Percentiles rank a stretch among this genome's conserved stretches.
These are phyloP conservation scores for Penicillium brasilianum DNA, from an alignment of 2,329 filamentous ascomycete genomes.

Conservation along the genomic window DNA sequence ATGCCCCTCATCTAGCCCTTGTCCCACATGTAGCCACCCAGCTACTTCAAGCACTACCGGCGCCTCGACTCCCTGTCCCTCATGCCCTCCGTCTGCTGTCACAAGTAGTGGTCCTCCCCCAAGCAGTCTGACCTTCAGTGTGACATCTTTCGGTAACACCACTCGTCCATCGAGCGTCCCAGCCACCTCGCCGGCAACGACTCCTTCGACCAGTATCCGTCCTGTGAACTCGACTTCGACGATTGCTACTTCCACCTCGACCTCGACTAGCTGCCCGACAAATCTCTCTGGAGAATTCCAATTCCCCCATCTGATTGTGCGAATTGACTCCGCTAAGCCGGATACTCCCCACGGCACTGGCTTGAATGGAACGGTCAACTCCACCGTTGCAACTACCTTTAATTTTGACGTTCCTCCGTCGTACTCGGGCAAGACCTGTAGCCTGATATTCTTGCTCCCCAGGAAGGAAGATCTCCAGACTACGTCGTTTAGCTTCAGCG, in stretches of 20 bases:
- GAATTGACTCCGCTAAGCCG: slow-evolving; percentile 61
- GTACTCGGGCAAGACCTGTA: slow-evolving; percentile 65
- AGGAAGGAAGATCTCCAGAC: slow-evolving; percentile 60
- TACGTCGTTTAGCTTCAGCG: slow-evolving; percentile 61
- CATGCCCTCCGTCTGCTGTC: not conserved
- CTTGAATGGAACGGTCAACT: slow-evolving; percentile 61
- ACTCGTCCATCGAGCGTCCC: not conserved
- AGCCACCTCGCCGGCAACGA: not conserved
- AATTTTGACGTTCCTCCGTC: slow-evolving; percentile 68
- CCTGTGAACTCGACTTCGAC: not conserved
- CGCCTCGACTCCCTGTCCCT: not conserved
- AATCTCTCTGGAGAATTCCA: slow-evolving; percentile 55
- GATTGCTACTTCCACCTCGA: slow-evolving; percentile 7
- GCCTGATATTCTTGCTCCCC: slow-evolving; percentile 69
- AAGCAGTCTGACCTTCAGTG: no score
- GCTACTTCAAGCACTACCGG: not conserved
- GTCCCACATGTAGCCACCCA: not conserved
- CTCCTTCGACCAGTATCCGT: not conserved
- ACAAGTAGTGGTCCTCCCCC: no score
- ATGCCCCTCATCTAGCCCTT: not conserved
- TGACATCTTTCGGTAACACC: not conserved
- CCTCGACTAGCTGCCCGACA: slow-evolving; percentile 48
- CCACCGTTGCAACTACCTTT: slow-evolving; percentile 64
- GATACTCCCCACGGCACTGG: slow-evolving; percentile 58
- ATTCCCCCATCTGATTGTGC: slow-evolving; percentile 67